A percentile compares a stretch with the other conserved stretches of the same genome.
These are phyloP conservation scores for Solanum boliviense DNA, from an alignment of 257 asterid species.

Conservation along the genomic window DNA sequence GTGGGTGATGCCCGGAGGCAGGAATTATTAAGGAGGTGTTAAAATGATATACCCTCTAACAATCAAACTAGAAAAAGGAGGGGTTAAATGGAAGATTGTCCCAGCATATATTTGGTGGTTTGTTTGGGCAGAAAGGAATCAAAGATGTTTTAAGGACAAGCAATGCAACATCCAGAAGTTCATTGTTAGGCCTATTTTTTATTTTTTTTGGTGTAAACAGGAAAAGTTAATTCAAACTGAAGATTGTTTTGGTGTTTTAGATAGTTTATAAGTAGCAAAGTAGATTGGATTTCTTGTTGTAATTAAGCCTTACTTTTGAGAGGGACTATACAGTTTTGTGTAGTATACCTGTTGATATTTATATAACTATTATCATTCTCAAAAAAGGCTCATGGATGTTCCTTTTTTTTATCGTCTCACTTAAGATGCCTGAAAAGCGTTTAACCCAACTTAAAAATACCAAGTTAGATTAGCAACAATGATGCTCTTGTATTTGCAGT, in stretches of 20 bases:
- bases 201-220: neutral
- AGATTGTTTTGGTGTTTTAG: neutral
- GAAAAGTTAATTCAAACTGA: neutral
- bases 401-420: neutral
- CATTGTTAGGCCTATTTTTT: neutral
- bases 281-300: neutral
- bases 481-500: neutral
- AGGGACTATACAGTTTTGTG: neutral
- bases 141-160: neutral
- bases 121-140: neutral
- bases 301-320: neutral
- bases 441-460: neutral
- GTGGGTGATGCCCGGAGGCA: neutral
- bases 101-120: neutral
- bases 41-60: neutral
- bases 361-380: neutral
- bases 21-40: neutral
- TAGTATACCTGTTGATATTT: neutral
- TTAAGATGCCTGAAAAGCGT: neutral
- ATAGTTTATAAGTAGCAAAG: neutral
- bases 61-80: neutral
- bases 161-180: neutral
- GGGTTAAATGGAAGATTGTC: neutral
- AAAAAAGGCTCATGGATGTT: neutral
- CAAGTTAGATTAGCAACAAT: neutral